Evolutionary conservation across 1,284 basidiomycete species (phyloP).

Genomic region (Melampsora abietis-canadensis): DNA sequence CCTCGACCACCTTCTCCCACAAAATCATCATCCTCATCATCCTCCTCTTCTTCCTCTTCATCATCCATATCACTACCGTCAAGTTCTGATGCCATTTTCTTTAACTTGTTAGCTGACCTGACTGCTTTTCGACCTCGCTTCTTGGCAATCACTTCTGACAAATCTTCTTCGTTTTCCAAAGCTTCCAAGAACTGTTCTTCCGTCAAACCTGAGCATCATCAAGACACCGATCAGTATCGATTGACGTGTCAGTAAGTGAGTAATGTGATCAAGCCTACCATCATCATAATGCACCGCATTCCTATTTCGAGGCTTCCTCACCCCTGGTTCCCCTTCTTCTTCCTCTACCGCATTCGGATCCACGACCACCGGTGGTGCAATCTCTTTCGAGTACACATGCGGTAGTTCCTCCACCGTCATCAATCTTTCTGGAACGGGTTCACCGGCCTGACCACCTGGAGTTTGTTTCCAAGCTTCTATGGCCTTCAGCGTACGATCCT

Average conservation of each 20-base stretch:
- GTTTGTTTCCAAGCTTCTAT: slow-evolving; percentile 67
- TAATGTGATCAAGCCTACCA: slow-evolving; percentile 42
- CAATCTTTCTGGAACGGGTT: slow-evolving; percentile 71
- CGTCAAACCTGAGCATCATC: slow-evolving; percentile 46
- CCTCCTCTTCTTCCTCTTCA: slow-evolving; percentile 34
- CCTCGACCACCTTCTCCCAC: slow-evolving; percentile 45
- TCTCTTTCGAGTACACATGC: slow-evolving; percentile 65
- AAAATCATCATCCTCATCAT: slow-evolving; percentile 48
- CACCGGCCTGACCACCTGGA: slow-evolving; percentile 64
- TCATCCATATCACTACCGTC: slow-evolving; percentile 27
- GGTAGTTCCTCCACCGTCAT: slow-evolving; percentile 89
- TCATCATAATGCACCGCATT: slow-evolving; percentile 54
- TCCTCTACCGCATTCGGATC: slow-evolving; percentile 44
- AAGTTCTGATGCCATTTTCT: slow-evolving; percentile 46
- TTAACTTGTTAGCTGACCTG: slow-evolving; percentile 45
- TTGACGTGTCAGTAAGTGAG: neutral
- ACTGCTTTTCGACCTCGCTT: slow-evolving; percentile 53
- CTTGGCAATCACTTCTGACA: slow-evolving; percentile 53
- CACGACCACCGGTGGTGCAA: slow-evolving; percentile 22
- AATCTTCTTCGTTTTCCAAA: slow-evolving; percentile 53
- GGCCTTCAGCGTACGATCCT: slow-evolving; percentile 71
- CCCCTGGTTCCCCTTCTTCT: slow-evolving; percentile 49
- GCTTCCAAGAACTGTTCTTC: slow-evolving; percentile 54
- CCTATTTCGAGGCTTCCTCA: slow-evolving; percentile 49
- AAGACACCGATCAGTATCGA: neutral